Evolutionary conservation across 768 basidiomycete genomes (phyloP), one percentile per base, ranked within the genome.

Genomic region (Glaciozyma antarctica): DNA sequence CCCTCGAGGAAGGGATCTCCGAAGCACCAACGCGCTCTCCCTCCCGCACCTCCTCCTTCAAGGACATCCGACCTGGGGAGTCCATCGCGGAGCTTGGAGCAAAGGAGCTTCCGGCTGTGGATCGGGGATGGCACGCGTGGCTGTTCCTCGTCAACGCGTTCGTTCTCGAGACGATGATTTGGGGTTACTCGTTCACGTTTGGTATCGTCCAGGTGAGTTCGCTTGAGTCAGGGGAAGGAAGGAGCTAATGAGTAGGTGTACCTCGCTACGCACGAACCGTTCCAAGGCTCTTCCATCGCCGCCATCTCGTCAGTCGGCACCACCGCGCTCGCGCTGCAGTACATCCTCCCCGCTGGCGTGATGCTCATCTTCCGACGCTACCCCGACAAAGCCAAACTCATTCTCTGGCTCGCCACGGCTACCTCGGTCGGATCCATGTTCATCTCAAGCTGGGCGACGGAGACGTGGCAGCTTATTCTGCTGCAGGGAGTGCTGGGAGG

Each of bases 401-500:
- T 58, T 1, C 55, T 71, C 2, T 63, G 60, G 58, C 17, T 45
- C 13, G 43, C 47, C 15, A 60, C 38, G 0, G 28, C 15, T 9
- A n/a, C 66, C 30, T 65, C 65, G 28, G 63, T 60, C n/a, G 59
- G 49, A 0, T 22, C 16, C 9, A 68, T 68, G 63, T 59, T 71
- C 22, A 26, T 51, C 6, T 43, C 67, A 12, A 61, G 59, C 21
- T 69, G 62, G 62, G 68, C 68, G 0, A 66, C 59, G 3, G 17
- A 61, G 47, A 22, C 64, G 10, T 67, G 63, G 65, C 67, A 69
- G 1, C 41, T 72, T 3, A 57, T 72, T 21, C 0, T 72, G 2
- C 71, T 72, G 2, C 63, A 65, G 7, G 67, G 66, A 9, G 63
- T 69, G 1, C 48, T 72, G 0, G n/a, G 52, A 17, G 71, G 71